Evolutionary conservation across 495 filamentous ascomycete genomes (phyloP), one percentile per base, ranked within the genome.

Genomic region (Acidomyces sp.): DNA sequence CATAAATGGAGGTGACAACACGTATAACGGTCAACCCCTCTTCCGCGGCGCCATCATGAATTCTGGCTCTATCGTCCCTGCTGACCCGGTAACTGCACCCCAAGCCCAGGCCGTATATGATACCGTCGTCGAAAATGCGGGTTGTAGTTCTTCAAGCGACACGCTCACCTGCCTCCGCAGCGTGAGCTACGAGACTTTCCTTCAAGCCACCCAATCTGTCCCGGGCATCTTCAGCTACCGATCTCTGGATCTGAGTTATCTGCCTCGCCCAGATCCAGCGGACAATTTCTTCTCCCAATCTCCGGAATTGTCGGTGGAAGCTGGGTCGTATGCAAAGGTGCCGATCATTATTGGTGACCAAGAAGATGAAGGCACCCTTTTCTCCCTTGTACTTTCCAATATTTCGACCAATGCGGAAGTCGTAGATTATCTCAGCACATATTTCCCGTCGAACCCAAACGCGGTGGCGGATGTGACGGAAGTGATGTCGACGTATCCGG

Each of bases 51-150:
- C 44, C 9, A 47, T 47, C 23, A 46, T 46, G 41, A 29, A 49
- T 20, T 27, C 16, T 15, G 45, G 45, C 15, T 43, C 41, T 7
- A 22, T 37, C 6, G 15, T 72, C 0, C 79, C 80, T 2, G 71
- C 80, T 16, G 68, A 79, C 20, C 62, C 66, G 1, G 70, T 85
- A 4, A 78, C 82, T 44, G 65, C 72, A 30, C 54, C 57, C 39
- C 78, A 80, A 56, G 71, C 66, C 6, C 78, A 85, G 40, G 62
- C 48, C 1, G 55, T 84, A 4, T 84, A 79, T 48, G 65, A 85
- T 48, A 54, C 55, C 0, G 80, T 84, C 3, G 76, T 82, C 4
- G 43, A 43, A 0, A 48, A 55, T 17, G 75, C 72, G 21, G 78
- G 77, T 12, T 87, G 82, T 55, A 49, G 62, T n/a, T 45, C 48